Conservation (phyloP, 1,284 basidiomycete species). For the Sanguinoderma infundibulare region DNA sequence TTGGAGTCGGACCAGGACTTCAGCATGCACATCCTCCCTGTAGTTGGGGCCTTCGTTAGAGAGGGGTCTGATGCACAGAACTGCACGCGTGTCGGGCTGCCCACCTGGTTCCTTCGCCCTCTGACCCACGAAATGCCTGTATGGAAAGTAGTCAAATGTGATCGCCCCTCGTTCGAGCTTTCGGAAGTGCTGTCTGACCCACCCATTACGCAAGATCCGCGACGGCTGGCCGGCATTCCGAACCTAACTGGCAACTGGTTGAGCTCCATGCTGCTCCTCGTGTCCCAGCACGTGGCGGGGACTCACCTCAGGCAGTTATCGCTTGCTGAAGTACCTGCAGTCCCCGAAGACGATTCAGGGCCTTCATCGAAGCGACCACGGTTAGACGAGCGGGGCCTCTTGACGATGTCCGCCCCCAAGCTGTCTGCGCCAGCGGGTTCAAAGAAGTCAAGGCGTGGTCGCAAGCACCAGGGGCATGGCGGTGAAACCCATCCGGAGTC, state of each 20-base stretch:
- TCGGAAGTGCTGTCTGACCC: too few relatives aligned
- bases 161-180: not conserved
- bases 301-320: not conserved
- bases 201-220: not conserved
- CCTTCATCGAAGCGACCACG: not conserved
- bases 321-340: not conserved
- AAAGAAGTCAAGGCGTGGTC: too few relatives aligned
- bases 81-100: not conserved
- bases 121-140: not conserved
- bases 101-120: slow-evolving; percentile 4
- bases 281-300: not conserved
- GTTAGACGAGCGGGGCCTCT: too few relatives aligned
- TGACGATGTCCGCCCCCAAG: too few relatives aligned
- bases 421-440: too few relatives aligned
- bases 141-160: too few relatives aligned
- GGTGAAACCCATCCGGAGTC: not conserved
- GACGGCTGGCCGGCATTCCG: not conserved
- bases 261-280: not conserved
- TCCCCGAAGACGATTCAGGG: not conserved
- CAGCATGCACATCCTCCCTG: not conserved
- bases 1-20: not conserved
- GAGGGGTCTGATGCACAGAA: not conserved
- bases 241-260: not conserved
- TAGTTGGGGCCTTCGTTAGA: slow-evolving; percentile 1
- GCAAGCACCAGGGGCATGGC: too few relatives aligned